Base-by-base conservation (phyloP, 352 stramenopile genomes). In the Phytopythium boreale region DNA sequence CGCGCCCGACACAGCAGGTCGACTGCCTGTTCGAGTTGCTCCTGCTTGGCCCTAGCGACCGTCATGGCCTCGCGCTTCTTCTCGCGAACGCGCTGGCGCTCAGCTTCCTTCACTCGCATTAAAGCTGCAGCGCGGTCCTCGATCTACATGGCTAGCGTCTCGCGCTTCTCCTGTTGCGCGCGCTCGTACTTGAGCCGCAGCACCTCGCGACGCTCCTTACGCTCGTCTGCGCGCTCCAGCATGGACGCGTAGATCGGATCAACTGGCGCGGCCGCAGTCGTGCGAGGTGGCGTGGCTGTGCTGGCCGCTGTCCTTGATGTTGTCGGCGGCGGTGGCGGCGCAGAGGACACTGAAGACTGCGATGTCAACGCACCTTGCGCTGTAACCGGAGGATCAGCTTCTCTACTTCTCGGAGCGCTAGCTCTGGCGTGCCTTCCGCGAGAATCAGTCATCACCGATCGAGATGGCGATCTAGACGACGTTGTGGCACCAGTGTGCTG, bases 181-280 rank as follows among this genome's bases (percentile, higher is more conserved):
- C 75, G 62, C 56, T 84, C 79, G 52, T 92, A 90, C 41, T 72
- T 83, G 24, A 66, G 69, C 56, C 72, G 76, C 22, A 92, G 66
- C 34, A 77, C 51, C 36, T 87, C 77, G 22, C 83, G 79, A 29
- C 80, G 79, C 64, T 71, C 55, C 39, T 89, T 90, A 9, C 83
- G 75, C 55, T 88, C 70, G n/a, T 59, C 60, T 11, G 80, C 74
- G 8, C 80, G 79, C 60, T 79, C 74, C 53, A 86, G 70, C 79
- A 90, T 92, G 0, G 76, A 70, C 24, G 66, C 19, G 51, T 84
- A 90, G 6, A 89, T 62, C 36, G 77, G 71, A 56, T 88, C 76
- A 6, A 67, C 59, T 11, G 17, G 29, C 14, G 14, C 12, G 5
- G 34, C 1, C 7, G 20, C 22, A 14, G 55, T 5, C 2, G 20